Conservation (phyloP, 306 rosid genomes). For the Vachellia collinsii region DNA sequence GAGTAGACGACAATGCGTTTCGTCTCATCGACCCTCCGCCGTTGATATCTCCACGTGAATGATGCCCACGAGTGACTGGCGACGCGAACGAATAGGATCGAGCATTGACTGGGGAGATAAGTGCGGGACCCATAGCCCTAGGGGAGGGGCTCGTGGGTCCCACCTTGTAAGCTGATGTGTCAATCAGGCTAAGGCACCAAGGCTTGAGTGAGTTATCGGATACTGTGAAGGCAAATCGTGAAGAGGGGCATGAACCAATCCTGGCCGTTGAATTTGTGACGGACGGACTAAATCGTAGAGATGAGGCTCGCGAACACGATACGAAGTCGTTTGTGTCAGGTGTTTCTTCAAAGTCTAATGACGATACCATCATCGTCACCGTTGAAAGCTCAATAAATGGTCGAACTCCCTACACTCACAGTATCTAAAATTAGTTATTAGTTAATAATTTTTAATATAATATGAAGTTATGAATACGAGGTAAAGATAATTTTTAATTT, state of each 20-base stretch:
- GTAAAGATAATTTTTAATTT: not conserved
- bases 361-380: slow-evolving; percentile 58
- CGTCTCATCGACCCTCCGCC: slow-evolving; percentile 39
- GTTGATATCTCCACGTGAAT: slow-evolving; percentile 30
- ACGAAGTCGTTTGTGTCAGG: slow-evolving; percentile 54
- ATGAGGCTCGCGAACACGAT: slow-evolving; percentile 55
- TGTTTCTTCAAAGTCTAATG: slow-evolving; percentile 66
- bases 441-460: not conserved
- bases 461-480: not conserved
- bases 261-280: slow-evolving; percentile 48
- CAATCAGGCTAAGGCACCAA: slow-evolving; percentile 69
- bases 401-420: slow-evolving; percentile 62
- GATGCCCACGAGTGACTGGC: slow-evolving; percentile 42
- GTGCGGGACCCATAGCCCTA: slow-evolving; percentile 51
- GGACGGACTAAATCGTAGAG: slow-evolving; percentile 59
- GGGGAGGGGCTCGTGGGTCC: slow-evolving; percentile 53
- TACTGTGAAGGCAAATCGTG: slow-evolving; percentile 84
- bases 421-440: not conserved
- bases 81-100: slow-evolving; percentile 72
- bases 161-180: slow-evolving; percentile 67
- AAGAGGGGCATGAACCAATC: slow-evolving; percentile 64
- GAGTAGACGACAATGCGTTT: slow-evolving; percentile 61
- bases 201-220: slow-evolving; percentile 80
- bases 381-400: slow-evolving; percentile 75
- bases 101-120: slow-evolving; percentile 62